These are phyloP conservation scores for Vigna unguiculata DNA, from an alignment of 306 rosid genomes.

Conservation along the genomic window DNA sequence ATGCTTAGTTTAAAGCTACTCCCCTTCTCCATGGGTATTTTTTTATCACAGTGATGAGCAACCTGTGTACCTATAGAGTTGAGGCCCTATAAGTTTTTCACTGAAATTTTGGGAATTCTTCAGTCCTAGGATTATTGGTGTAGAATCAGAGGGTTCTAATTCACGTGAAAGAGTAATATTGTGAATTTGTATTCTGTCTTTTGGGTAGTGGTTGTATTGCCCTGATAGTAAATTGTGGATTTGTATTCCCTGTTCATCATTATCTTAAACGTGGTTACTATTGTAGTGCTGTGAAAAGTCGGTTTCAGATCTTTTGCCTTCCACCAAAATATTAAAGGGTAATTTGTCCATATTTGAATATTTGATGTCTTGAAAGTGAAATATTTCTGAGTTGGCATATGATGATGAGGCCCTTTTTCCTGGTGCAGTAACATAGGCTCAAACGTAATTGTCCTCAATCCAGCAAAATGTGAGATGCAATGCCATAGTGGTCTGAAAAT, in stretches of 20 bases:
- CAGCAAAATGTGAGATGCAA: conserved; percentile 3
- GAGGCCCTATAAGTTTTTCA: background rate
- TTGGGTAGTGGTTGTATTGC: background rate
- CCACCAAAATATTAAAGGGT: background rate
- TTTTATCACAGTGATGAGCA: conserved; percentile 23
- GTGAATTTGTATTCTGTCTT: background rate
- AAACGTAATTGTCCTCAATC: conserved; percentile 11
- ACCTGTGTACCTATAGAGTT: conserved; percentile 7
- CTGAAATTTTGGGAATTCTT: conserved; percentile 21
- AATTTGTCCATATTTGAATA: background rate
- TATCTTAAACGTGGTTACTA: conserved; percentile 21
- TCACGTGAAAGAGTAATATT: background rate
- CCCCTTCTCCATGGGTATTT: background rate
- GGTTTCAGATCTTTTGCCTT: background rate
- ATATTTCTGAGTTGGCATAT: background rate
- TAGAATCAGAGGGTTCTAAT: conserved; percentile 7
- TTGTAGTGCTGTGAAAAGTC: background rate
- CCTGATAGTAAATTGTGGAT: conserved; percentile 6
- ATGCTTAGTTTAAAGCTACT: conserved; percentile 10
- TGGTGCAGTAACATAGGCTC: background rate
- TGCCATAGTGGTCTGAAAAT: background rate
- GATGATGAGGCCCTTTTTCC: conserved; percentile 2
- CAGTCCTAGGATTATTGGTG: conserved; percentile 19
- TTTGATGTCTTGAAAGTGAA: conserved; percentile 6
- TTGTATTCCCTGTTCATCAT: background rate